Base-by-base conservation (phyloP, 352 stramenopile genomes). In the Pythium phragmiticola region DNA sequence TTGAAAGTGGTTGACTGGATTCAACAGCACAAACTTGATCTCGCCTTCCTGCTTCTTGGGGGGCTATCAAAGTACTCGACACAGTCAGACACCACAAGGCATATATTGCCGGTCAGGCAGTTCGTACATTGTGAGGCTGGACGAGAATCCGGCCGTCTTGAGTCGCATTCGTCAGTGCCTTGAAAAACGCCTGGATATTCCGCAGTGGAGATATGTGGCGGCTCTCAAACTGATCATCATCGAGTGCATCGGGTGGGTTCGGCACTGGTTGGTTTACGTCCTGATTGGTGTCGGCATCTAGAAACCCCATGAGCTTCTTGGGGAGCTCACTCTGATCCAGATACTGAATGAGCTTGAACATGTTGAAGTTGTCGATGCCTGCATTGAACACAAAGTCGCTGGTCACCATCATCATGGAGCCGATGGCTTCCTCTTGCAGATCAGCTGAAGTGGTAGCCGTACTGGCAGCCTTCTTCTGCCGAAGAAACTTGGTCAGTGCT, bases 11-110 rank as follows among this genome's bases (percentile, higher is more conserved):
- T 87, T 82, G 0, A 84, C 87, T 13, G 97, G 96, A 73, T 99
- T 98, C 8, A 99, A 77, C 62, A 99, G 74, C 28, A 99, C 85
- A 73, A 98, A 99, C 59, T 96, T 95, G 36, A 99, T 81, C 14
- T 70, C 60, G 0, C 73, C 76, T 72, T 90, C 79, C 17, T 78
- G 68, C 5, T 73, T 72, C 60, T 81, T 82, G 2, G 54, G 72
- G 33, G 68, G 62, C 80, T 91, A 56, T 23, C 6, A 9, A 17
- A n/a, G 14, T 14, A 46, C 9, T 0, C 39, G 39, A 21, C 39
- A 19, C 26, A n/a, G 39, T 46, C 17, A 46, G 50, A 42, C 9
- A 45, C 21, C 13, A 33, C 9, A 9, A 23, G 45, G 21, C 3
- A 43, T 1, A 34, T 17, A 45, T 16, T 17, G 7, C 51, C 30